Percentiles rank a stretch among this genome's conserved stretches.
phyloP scores from a whole-genome alignment of 306 rosid genomes.

The Cicer pinnatifidum region DNA sequence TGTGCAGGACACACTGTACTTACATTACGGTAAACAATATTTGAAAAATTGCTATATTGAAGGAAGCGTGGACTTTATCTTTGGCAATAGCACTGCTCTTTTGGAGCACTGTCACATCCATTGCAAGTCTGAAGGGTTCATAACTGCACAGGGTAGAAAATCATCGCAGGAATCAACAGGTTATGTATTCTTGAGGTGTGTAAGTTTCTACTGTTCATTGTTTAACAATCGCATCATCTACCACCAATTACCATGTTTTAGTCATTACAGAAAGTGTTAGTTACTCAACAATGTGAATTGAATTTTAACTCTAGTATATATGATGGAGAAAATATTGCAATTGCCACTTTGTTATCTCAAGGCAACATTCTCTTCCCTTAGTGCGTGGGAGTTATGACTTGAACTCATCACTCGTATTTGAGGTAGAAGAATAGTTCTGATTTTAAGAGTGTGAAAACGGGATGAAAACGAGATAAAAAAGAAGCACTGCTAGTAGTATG shows the following conservation, averaged over 20 bases:
- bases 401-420: conserved; percentile 1
- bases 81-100: conserved; percentile 97
- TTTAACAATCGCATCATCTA: conserved; percentile 48
- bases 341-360: conserved; percentile 15
- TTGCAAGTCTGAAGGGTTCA: conserved; percentile 83
- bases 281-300: conserved; percentile 26
- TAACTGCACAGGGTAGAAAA: conserved; percentile 89
- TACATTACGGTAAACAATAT: conserved; percentile 92
- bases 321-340: conserved; percentile 23
- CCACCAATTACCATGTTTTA: conserved; percentile 10
- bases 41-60: conserved; percentile 92
- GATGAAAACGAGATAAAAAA: neutral
- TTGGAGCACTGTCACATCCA: conserved; percentile 93
- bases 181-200: conserved; percentile 90
- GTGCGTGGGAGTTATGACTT: conserved; percentile 10
- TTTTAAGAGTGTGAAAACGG: neutral
- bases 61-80: conserved; percentile 96
- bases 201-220: conserved; percentile 35
- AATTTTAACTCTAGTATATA: conserved; percentile 32
- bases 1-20: conserved; percentile 85
- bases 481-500: neutral
- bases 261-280: conserved; percentile 34
- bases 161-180: conserved; percentile 94
- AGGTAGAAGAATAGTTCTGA: conserved; percentile 13
- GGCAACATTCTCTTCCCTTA: conserved; percentile 14